Evolutionary conservation across 192 early-diverging fungal genomes (phyloP).

Genomic region (Backusella circina): DNA sequence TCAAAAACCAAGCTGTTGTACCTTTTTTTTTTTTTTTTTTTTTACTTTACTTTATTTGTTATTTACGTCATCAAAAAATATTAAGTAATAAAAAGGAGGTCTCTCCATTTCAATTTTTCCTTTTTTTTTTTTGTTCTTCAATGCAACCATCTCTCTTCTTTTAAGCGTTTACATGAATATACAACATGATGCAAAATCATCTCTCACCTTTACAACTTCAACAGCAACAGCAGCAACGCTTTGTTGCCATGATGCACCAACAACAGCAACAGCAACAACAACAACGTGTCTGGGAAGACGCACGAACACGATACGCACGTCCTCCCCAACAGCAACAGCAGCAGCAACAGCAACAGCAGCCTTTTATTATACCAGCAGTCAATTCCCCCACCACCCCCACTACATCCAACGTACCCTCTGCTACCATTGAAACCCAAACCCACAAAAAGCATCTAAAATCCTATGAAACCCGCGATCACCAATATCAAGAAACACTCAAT

Average conservation of each 20-base stretch:
- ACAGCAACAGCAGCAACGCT: not conserved
- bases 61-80: not conserved
- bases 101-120: too few relatives aligned
- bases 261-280: not conserved
- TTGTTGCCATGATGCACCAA: not conserved
- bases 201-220: not conserved
- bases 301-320: not conserved
- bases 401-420: not conserved
- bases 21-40: not conserved
- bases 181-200: not conserved
- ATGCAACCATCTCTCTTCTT: not conserved
- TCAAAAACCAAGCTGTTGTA: too few relatives aligned
- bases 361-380: not conserved
- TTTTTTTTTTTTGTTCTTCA: not conserved
- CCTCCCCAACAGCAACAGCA: not conserved
- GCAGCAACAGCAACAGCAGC: not conserved
- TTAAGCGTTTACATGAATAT: not conserved
- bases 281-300: not conserved
- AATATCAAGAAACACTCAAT: conserved; percentile 50
- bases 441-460: conserved; percentile 30
- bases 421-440: not conserved
- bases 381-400: not conserved
- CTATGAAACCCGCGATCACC: conserved; percentile 40
- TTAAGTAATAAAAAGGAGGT: too few relatives aligned
- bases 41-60: not conserved